A percentile compares a stretch with the other conserved stretches of the same genome.
Evolutionary conservation across 257 asterid genomes (phyloP).

Genomic region (Phtheirospermum japonicum): DNA sequence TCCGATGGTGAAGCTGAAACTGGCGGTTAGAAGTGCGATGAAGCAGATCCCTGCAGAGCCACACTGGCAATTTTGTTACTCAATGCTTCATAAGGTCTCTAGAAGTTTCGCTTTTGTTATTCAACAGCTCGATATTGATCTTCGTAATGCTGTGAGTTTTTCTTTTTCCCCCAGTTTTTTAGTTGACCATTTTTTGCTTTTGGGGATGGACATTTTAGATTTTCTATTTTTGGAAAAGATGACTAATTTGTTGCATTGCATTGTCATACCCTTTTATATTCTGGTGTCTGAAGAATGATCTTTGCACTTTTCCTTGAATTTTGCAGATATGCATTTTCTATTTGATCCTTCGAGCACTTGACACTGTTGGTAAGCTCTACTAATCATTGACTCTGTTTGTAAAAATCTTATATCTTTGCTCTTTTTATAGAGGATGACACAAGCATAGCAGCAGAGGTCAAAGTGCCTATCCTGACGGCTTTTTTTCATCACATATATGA

Average conservation of each 20-base stretch:
- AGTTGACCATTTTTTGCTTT: background rate
- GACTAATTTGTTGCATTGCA: background rate
- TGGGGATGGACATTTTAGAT: background rate
- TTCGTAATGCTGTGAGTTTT: slow-evolving; percentile 81
- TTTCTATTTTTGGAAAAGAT: background rate
- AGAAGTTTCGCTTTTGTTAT: slow-evolving; percentile 77
- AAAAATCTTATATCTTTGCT: slow-evolving; percentile 3
- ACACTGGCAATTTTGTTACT: slow-evolving; percentile 85
- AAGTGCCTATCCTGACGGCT: slow-evolving; percentile 74
- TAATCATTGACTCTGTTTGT: background rate
- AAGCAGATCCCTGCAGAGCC: slow-evolving; percentile 84
- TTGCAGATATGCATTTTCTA: slow-evolving; percentile 85
- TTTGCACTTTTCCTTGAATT: background rate
- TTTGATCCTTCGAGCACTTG: slow-evolving; percentile 93
- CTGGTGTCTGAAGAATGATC: too few species aligned
- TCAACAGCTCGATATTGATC: slow-evolving; percentile 87
- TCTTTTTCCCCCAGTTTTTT: background rate
- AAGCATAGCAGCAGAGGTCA: slow-evolving; percentile 73
- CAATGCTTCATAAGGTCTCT: slow-evolving; percentile 78
- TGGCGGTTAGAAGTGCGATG: slow-evolving; percentile 64
- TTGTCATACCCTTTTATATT: too few species aligned
- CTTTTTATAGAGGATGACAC: slow-evolving; percentile 85
- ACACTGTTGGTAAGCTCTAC: slow-evolving; percentile 74
- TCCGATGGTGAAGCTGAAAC: slow-evolving; percentile 74
- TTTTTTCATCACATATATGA: slow-evolving; percentile 78